These are phyloP conservation scores for Sarcomyxa edulis DNA, from an alignment of 768 basidiomycete genomes.

Conservation along the genomic window DNA sequence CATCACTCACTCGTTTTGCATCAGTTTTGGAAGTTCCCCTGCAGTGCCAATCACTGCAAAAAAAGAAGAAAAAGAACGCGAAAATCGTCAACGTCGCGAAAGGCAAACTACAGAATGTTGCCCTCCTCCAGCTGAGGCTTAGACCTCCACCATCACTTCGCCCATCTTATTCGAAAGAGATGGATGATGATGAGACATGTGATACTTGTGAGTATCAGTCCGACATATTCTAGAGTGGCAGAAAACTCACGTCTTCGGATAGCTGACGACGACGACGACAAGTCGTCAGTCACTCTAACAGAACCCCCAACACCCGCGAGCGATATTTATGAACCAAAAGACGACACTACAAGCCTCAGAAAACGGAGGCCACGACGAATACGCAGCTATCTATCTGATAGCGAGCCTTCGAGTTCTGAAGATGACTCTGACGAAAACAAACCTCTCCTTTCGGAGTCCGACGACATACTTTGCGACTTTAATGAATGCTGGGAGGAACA, in stretches of 20 bases:
- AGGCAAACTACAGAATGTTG: slow-evolving; percentile 39
- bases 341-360: slow-evolving; percentile 11
- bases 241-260: no score
- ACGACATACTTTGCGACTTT: slow-evolving; percentile 11
- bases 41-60: slow-evolving; percentile 35
- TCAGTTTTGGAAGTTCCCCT: slow-evolving; percentile 33
- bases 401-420: slow-evolving; percentile 22
- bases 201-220: no score
- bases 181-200: no score
- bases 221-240: no score
- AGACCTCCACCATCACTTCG: slow-evolving; percentile 12
- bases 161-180: no score
- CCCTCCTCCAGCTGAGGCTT: slow-evolving; percentile 11
- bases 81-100: no score
- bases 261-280: no score
- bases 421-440: slow-evolving; percentile 19
- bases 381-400: slow-evolving; percentile 38
- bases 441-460: slow-evolving; percentile 13
- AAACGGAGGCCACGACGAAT: slow-evolving; percentile 22
- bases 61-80: slow-evolving; percentile 21
- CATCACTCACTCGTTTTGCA: slow-evolving; percentile 10
- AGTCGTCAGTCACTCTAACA: slow-evolving; percentile 10
- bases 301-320: slow-evolving; percentile 13
- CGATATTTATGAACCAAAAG: slow-evolving; percentile 7
- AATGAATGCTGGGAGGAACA: slow-evolving; percentile 22